Evolutionary conservation across 768 basidiomycete species (phyloP), one percentile per base, ranked within the genome.

Genomic region (Scleroderma bovista): DNA sequence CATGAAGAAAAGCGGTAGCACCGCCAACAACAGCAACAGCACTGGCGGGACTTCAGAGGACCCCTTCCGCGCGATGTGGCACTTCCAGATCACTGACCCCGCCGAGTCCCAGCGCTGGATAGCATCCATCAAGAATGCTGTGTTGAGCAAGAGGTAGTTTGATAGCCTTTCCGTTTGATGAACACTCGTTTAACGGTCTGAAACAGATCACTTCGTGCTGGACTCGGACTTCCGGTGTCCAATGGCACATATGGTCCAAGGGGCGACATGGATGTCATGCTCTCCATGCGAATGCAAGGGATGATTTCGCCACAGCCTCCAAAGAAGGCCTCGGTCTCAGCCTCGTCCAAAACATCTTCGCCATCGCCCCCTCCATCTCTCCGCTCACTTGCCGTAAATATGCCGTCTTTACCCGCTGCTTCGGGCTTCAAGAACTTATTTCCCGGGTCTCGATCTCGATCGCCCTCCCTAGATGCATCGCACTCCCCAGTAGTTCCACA

Each of bases 191-290:
- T 46, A 56, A 26, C 61, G 32, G 19, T 24, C 13, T 40, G 3
- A 3, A 6, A 2, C 51, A 89, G 87, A 57, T 81, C 85, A 34
- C 69, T 85, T 23, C 83, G 84, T 19, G 85, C 82, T 9, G 87
- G 87, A 15, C 64, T 89, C 12, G 77, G 79, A 31, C 66, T 72
- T 20, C 67, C 79, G 23, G 61, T 73, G 0, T 68, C 68, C 19
- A 57, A 69, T 3, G 69, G 73, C 19, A 71, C 69, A 15, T 69
- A 76, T 23, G 88, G 88, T 52, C 86, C 86, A 19, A 75, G 81
- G 41, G 88, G 88, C 6, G 88, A 90, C 60, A 79, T 90, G 72
- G 88, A 90, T 61, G 88, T 89, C 42, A 86, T 88, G 79, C 73
- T 90, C 32, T 84, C 85, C 26, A 87, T 90, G 74, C 82, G 83